Evolutionary conservation across 2,329 filamentous ascomycete species (phyloP).

Genomic region (Talaromyces atroroseus): DNA sequence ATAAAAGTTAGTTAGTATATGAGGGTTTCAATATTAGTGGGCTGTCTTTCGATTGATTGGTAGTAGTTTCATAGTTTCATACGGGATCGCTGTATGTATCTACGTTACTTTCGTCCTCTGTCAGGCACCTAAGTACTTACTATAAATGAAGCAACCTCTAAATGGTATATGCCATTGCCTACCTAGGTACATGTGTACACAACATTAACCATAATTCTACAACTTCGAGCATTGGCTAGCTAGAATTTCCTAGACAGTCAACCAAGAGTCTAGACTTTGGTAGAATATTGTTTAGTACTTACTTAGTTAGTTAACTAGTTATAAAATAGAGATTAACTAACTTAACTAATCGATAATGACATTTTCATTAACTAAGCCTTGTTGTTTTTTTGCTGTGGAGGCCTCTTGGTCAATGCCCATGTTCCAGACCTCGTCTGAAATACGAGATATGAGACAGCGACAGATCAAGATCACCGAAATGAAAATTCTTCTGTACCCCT

Average conservation of each 20-base stretch:
- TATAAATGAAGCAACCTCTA: no score
- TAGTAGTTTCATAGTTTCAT: no score
- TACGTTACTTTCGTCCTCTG: no score
- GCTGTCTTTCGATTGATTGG: background rate
- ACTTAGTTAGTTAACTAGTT: no score
- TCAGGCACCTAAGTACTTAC: no score
- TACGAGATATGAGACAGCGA: background rate
- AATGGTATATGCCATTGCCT: no score
- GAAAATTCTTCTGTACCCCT: background rate
- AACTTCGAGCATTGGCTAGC: background rate
- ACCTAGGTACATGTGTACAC: no score
- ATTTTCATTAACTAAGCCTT: background rate
- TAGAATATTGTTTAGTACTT: background rate
- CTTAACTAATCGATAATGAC: no score
- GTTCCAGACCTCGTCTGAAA: conserved; percentile 3
- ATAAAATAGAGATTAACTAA: no score
- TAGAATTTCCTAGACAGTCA: background rate
- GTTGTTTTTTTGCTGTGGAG: background rate
- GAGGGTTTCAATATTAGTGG: background rate
- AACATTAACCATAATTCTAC: background rate
- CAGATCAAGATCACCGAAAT: background rate
- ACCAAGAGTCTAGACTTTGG: background rate
- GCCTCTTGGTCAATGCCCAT: background rate
- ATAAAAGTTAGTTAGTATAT: conserved; percentile 1
- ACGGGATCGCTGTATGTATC: background rate